Base-by-base conservation (phyloP, 2,329 filamentous ascomycete species). In the Penicillium rolfsii region DNA sequence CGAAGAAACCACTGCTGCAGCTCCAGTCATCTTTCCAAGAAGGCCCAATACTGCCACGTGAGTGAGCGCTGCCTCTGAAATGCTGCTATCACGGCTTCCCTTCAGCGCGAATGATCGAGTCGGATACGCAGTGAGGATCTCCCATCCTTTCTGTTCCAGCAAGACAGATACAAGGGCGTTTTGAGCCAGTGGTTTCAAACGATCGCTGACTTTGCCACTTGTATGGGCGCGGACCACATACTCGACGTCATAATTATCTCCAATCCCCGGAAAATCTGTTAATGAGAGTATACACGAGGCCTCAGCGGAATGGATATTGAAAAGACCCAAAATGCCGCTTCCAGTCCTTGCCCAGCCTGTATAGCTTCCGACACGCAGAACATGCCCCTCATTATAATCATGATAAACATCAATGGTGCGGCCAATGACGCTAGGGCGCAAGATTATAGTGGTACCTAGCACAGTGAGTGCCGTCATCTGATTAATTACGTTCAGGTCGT, bases 21-120 rank as follows among this genome's bases (percentile, higher is more conserved):
- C 87, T 0, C 93, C 94, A 0, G 92, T 92, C 91, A 98, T 96
- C 76, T 97, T 97, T 2, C 85, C 90, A 3, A 96, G 66, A 1
- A 98, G 80, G 0, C 94, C 94, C 0, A 98, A 76, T 19, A 89
- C 87, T 0, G 91, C 87, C 1, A 93, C 81, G 46, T 76, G 65
- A 5, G 71, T 75, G 4, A 63, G 53, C 3, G 30, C 63, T 30
- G 78, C 78, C 0, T 89, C 79, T 0, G 74, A 68, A 1, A 64
- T 55, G 8, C 69, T 67, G 1, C 72, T 70, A 19, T 72, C 71
- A 22, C 73, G 68, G 3, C 71, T 75, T 16, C 61, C 61, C 16
- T 59, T 68, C 30, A 77, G 49, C 4, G 60, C 70, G 64, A 94
- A 87, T 0, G 80, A 75, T 0, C 82, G 81, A 1, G 93, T 75